Evolutionary conservation across 441 rosid species (phyloP).

Genomic region (Corymbia citriodora): DNA sequence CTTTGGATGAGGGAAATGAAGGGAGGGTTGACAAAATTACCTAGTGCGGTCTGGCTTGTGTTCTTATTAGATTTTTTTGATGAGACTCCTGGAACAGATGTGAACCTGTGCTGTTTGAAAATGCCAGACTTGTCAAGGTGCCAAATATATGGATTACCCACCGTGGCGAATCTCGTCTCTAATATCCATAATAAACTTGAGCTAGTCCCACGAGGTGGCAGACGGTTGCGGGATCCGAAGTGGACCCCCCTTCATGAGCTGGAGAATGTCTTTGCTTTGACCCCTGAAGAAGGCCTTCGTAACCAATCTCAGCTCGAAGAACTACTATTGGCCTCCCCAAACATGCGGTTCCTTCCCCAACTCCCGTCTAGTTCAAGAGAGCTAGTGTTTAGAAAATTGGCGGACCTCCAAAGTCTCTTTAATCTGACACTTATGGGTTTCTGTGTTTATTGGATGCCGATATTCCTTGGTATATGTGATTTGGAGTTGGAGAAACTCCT

Average conservation of each 20-base stretch:
- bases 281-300: accelerated
- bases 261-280: accelerated
- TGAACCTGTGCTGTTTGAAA: not conserved
- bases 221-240: too few relatives aligned
- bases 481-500: not conserved
- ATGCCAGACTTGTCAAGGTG: not conserved
- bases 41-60: not conserved
- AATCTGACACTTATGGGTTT: too few relatives aligned
- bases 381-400: too few relatives aligned
- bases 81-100: accelerated
- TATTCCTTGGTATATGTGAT: not conserved
- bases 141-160: not conserved
- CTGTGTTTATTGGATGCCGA: too few relatives aligned
- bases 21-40: too few relatives aligned
- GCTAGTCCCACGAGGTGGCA: accelerated
- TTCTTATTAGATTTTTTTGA: too few relatives aligned
- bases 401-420: too few relatives aligned
- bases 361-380: not conserved
- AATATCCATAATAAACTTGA: accelerated
- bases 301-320: accelerated
- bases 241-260: too few relatives aligned
- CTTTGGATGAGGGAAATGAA: accelerated
- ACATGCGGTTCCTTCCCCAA: not conserved
- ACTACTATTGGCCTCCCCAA: not conserved
- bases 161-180: not conserved